Conservation (phyloP, 2,329 filamentous ascomycete species). For the Parasarocladium wereldwijsianum region DNA sequence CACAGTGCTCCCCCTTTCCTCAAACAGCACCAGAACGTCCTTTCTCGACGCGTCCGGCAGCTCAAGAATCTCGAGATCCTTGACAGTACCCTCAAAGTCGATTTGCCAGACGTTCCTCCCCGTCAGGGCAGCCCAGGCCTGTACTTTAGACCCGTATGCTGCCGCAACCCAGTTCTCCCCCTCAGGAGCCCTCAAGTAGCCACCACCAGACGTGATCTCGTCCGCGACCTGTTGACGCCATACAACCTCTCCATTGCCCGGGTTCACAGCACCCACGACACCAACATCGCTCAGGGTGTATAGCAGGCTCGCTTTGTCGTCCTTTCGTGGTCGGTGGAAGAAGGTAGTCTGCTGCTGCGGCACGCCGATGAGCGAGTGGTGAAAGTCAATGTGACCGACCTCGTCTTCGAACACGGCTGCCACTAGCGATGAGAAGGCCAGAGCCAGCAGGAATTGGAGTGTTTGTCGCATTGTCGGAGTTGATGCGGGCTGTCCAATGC, state of each 20-base stretch:
- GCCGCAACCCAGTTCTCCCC: slow-evolving; percentile 66
- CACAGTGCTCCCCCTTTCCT: slow-evolving; percentile 39
- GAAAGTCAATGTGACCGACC: slow-evolving; percentile 83
- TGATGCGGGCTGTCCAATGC: slow-evolving; percentile 3
- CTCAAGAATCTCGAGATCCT: slow-evolving; percentile 66
- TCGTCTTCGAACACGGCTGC: slow-evolving; percentile 75
- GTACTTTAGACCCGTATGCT: slow-evolving; percentile 54
- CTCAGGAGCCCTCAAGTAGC: slow-evolving; percentile 58
- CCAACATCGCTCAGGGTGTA: slow-evolving; percentile 81
- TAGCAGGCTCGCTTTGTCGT: slow-evolving; percentile 75
- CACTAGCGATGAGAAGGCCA: slow-evolving; percentile 26
- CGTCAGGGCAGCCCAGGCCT: slow-evolving; percentile 70
- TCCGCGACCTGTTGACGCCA: slow-evolving; percentile 70
- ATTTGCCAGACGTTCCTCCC: slow-evolving; percentile 67
- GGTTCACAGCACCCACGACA: slow-evolving; percentile 78
- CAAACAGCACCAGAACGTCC: slow-evolving; percentile 57
- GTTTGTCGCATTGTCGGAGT: slow-evolving; percentile 19
- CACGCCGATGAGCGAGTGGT: slow-evolving; percentile 74
- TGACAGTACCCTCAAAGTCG: slow-evolving; percentile 40
- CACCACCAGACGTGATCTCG: slow-evolving; percentile 28
- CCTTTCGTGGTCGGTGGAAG: slow-evolving; percentile 75
- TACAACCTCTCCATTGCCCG: slow-evolving; percentile 66
- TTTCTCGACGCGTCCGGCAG: slow-evolving; percentile 48
- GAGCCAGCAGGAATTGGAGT: slow-evolving; percentile 21
- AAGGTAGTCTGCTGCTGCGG: slow-evolving; percentile 77